Evolutionary conservation across 1,139 yeast species (phyloP), one percentile per base, ranked within the genome.

Genomic region (Nadsonia starkeyi-henricii): DNA sequence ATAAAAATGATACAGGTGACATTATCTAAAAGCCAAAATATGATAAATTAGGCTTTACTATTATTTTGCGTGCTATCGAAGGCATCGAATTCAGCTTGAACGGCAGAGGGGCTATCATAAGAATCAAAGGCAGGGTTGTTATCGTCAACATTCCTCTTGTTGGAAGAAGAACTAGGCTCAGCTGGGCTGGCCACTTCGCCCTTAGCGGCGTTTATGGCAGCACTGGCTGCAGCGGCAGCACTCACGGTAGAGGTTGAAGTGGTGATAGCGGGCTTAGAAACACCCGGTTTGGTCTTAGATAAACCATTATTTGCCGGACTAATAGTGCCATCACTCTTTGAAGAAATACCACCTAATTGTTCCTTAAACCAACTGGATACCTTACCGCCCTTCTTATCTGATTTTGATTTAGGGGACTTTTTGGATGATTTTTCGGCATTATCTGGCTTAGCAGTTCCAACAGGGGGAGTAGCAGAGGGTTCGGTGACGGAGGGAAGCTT

Each of bases 191-290:
- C 9, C 5, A 23, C 28, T 23, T 23, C 28, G 9, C 8, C 9
- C 28, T 23, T 23, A 9, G 28, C 5, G 28, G 28, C 9, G 28
- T 9, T 23, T 5, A 23, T 5, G 8, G 28, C 28, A 23, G 48
- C 45, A 41, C 51, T 45, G 18, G 52, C 49, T 9, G 47, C 47
- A 36, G 53, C 45, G 43, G 55, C 42, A 42, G 52, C 48, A 26
- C 37, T 44, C 20, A 48, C 47, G 21, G 50, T 44, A 20, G 50
- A 41, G 13, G 43, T 50, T n/a, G n/a, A n/a, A 30, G 47, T 39
- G 28, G 28, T 23, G 18, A 43, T 50, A 28, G 48, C 50, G 20
- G 45, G 46, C 21, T 45, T 30, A 26, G 47, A 46, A 17, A 48
- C 49, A 17, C 47, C 51, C n/a, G 47, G 41, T 19, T 42, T 44